Evolutionary conservation across 192 early-diverging fungal genomes (phyloP).

Genomic region (Coemansia sp.): DNA sequence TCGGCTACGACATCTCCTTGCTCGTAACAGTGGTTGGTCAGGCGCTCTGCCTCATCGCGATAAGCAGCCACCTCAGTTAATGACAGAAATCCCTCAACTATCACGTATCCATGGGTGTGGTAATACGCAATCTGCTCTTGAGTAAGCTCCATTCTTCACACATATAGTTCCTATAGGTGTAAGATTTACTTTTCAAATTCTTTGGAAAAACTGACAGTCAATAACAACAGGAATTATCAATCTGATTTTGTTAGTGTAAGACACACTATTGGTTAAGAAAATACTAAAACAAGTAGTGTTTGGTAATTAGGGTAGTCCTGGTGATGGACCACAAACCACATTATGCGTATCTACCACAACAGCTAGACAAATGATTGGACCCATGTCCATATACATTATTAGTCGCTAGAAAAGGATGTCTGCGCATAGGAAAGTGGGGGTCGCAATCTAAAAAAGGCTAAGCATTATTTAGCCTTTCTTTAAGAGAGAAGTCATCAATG

Average conservation of each 20-base stretch:
- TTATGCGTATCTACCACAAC: too few relatives aligned
- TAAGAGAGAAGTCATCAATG: too few relatives aligned
- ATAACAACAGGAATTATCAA: neutral
- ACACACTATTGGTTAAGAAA: neutral
- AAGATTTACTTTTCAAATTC: neutral
- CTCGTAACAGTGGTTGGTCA: conserved; percentile 52
- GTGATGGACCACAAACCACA: neutral
- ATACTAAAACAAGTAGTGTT: neutral
- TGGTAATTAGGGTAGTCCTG: neutral
- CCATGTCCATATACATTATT: too few relatives aligned
- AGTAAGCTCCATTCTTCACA: neutral
- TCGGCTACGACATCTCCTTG: conserved; percentile 36
- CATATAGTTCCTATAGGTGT: neutral
- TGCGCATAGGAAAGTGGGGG: too few relatives aligned
- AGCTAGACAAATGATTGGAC: too few relatives aligned
- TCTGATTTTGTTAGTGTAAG: neutral
- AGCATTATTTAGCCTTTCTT: too few relatives aligned
- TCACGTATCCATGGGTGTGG: conserved; percentile 23
- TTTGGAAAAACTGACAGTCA: neutral
- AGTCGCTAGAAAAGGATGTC: too few relatives aligned
- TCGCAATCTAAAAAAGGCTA: too few relatives aligned
- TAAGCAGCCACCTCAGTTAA: conserved; percentile 17
- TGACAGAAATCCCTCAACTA: conserved; percentile 32
- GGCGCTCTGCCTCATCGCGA: conserved; percentile 25
- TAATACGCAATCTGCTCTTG: conserved; percentile 25